phyloP scores from a whole-genome alignment of 495 filamentous ascomycete genomes.

The Penicillium roqueforti region DNA sequence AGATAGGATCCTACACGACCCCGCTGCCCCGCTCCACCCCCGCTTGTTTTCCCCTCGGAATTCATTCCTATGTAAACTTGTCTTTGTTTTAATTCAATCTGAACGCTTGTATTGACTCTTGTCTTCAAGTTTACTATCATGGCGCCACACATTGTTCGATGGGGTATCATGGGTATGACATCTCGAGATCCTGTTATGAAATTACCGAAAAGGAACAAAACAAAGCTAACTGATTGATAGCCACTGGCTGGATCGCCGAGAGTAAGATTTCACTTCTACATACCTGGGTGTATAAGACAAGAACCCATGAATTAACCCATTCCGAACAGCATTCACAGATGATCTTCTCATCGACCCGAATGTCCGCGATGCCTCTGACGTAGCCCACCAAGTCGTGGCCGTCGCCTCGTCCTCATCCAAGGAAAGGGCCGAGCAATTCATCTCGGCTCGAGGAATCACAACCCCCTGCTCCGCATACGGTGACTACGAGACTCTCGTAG shows the following conservation, averaged over 20 bases:
- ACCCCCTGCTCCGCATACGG: constrained; percentile 68
- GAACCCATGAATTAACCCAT: constrained; percentile 1
- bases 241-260: constrained; percentile 75
- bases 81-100: neutral
- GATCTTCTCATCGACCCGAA: constrained; percentile 79
- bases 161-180: constrained; percentile 69
- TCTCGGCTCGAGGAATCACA: constrained; percentile 61
- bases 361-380: constrained; percentile 63
- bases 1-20: neutral
- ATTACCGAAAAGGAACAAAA: neutral
- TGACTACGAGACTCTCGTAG: constrained; percentile 73
- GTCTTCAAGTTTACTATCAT: constrained; percentile 22
- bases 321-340: constrained; percentile 62
- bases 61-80: constrained; percentile 8
- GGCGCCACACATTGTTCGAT: constrained; percentile 54
- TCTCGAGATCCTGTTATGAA: neutral
- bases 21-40: constrained; percentile 33
- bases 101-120: neutral
- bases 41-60: constrained; percentile 14
- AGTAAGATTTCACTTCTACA: constrained; percentile 40
- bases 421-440: constrained; percentile 65
- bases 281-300: neutral
- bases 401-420: constrained; percentile 76
- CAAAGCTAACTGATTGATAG: constrained; percentile 33
- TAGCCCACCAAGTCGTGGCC: constrained; percentile 74